phyloP scores from a whole-genome alignment of 1,139 yeast genomes.

The Taphrina sp. region DNA sequence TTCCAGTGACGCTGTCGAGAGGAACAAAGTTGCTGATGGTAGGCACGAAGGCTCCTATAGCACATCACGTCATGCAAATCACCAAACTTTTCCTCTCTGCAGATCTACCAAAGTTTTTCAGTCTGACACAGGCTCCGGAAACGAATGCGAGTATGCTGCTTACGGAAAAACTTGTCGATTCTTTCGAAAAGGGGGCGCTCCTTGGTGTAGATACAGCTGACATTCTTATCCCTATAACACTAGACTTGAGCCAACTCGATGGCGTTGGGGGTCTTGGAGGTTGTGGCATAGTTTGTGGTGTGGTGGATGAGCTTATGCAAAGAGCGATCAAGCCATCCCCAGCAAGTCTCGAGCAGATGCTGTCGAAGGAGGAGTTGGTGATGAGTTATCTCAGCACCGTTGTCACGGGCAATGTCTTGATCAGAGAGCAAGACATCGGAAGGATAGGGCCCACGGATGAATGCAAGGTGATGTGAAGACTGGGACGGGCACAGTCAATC shows the following conservation, averaged over 20 bases:
- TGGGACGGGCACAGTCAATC: no score
- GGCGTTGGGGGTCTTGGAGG: conserved; percentile 19
- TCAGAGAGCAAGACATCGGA: conserved; percentile 17
- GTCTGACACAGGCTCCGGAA: conserved; percentile 22
- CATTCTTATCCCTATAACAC: conserved; percentile 20
- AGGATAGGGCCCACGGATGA: conserved; percentile 9
- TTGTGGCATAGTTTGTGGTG: conserved; percentile 29
- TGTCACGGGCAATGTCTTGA: conserved; percentile 23
- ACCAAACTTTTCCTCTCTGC: conserved; percentile 7
- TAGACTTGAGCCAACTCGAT: conserved; percentile 14
- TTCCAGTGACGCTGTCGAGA: conserved; percentile 11
- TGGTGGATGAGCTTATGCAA: conserved; percentile 22
- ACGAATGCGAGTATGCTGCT: conserved; percentile 16
- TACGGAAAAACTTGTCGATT: conserved; percentile 1
- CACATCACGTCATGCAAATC: conserved; percentile 2
- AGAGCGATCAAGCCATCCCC: conserved; percentile 8
- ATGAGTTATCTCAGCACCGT: conserved; percentile 29
- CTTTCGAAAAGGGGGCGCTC: conserved; percentile 4
- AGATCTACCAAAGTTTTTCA: conserved; percentile 14
- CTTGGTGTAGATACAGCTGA: conserved; percentile 20
- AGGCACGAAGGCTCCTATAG: conserved; percentile 10
- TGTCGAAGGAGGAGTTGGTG: conserved; percentile 19
- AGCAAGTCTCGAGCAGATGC: conserved; percentile 8
- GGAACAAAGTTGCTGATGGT: conserved; percentile 15
- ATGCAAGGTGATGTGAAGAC: conserved; percentile 11